Conservation (phyloP, 495 filamentous ascomycete species). For the Neurospora sp. region DNA sequence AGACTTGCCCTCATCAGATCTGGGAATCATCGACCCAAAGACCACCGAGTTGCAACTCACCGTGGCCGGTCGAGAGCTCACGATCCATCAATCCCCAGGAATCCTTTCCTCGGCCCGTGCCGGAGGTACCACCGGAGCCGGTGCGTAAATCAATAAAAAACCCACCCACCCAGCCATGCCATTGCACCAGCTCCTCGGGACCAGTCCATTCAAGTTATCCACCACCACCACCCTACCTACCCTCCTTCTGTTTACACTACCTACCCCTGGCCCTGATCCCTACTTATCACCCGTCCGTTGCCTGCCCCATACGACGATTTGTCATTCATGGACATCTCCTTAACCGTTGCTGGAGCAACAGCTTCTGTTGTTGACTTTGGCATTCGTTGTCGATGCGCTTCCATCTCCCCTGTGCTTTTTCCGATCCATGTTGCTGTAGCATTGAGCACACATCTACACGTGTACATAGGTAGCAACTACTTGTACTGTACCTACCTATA, state of each 20-base stretch:
- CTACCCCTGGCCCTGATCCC: neutral
- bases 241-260: neutral
- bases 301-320: neutral
- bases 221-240: neutral
- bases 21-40: conserved; percentile 75
- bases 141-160: conserved; percentile 31
- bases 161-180: neutral
- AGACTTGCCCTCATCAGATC: conserved; percentile 59
- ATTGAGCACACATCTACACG: neutral
- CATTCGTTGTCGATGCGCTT: neutral
- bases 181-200: neutral
- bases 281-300: neutral
- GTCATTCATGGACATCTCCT: neutral
- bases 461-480: neutral
- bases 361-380: neutral
- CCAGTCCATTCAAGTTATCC: neutral
- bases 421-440: neutral
- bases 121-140: conserved; percentile 85
- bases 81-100: conserved; percentile 76
- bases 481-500: too few relatives aligned
- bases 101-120: conserved; percentile 66
- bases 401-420: neutral
- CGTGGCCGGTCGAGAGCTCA: conserved; percentile 58
- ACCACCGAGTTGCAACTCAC: conserved; percentile 55
- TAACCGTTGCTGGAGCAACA: neutral